These are phyloP conservation scores for Castanea crenata DNA, from an alignment of 306 rosid genomes.

Conservation along the genomic window DNA sequence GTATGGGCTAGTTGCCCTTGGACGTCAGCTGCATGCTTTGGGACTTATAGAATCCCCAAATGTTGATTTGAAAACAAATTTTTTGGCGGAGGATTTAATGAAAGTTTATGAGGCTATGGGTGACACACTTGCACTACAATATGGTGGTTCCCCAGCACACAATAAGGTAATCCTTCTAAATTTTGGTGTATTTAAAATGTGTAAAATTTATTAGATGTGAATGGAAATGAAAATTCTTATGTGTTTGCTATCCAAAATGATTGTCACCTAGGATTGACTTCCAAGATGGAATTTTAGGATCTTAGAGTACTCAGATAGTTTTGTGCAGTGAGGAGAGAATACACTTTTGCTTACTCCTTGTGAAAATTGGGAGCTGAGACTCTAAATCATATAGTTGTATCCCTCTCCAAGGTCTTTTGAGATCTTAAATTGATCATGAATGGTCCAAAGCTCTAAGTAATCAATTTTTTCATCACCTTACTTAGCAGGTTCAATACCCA, in stretches of 20 bases:
- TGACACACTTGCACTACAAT: slow-evolving; percentile 81
- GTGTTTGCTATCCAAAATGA: not conserved
- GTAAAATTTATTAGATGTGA: not conserved
- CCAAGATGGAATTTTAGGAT: too few species aligned
- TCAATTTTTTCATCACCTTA: not conserved
- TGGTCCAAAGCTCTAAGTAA: not conserved
- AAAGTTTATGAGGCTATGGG: slow-evolving; percentile 85
- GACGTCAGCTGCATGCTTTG: slow-evolving; percentile 63
- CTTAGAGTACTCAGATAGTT: too few species aligned
- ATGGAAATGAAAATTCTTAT: not conserved
- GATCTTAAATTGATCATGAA: not conserved
- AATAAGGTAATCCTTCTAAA: slow-evolving; percentile 64
- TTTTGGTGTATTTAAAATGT: not conserved
- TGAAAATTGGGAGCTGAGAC: not conserved
- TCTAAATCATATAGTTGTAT: not conserved
- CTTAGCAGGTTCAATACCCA: not conserved
- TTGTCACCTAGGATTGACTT: not conserved
- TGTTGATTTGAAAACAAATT: slow-evolving; percentile 62
- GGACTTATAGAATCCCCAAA: slow-evolving; percentile 55
- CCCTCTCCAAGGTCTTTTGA: not conserved
- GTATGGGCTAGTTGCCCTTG: slow-evolving; percentile 82
- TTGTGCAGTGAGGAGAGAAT: not conserved
- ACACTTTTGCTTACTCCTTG: not conserved
- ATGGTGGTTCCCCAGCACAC: slow-evolving; percentile 99
- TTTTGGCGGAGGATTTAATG: slow-evolving; percentile 84